These are phyloP conservation scores for Lonicera japonica DNA, from an alignment of 129 eudicot genomes.

Conservation along the genomic window DNA sequence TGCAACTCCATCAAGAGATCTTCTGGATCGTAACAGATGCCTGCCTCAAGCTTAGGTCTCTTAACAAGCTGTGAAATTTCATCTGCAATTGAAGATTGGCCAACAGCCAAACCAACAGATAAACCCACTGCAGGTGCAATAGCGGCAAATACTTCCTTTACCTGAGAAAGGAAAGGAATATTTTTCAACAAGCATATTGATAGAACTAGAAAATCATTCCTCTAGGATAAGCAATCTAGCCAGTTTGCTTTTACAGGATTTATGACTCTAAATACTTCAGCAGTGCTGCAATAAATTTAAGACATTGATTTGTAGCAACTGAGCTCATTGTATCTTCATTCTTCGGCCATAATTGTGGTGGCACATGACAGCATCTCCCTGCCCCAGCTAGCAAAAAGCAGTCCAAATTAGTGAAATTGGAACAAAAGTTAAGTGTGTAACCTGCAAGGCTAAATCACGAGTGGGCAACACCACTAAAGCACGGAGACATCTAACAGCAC, in stretches of 20 bases:
- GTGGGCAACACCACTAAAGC: constrained; percentile 95
- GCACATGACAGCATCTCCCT: too few relatives aligned
- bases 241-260: too few relatives aligned
- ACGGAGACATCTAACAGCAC: constrained; percentile 67
- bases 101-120: constrained; percentile 91
- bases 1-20: constrained; percentile 30
- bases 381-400: too few relatives aligned
- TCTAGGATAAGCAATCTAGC: background rate
- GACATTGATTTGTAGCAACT: too few relatives aligned
- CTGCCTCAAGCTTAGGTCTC: constrained; percentile 59
- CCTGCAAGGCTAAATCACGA: constrained; percentile 93
- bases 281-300: too few relatives aligned
- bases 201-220: too few relatives aligned
- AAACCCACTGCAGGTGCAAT: constrained; percentile 92
- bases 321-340: too few relatives aligned
- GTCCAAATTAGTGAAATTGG: too few relatives aligned
- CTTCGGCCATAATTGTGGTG: too few relatives aligned
- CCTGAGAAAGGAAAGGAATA: constrained; percentile 28
- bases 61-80: constrained; percentile 64
- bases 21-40: constrained; percentile 63
- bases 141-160: constrained; percentile 73
- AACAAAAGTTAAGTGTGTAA: constrained; percentile 12
- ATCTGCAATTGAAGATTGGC: constrained; percentile 93
- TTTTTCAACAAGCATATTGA: too few relatives aligned
- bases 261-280: too few relatives aligned